A percentile compares a stretch with the other conserved stretches of the same genome.
Conservation (phyloP, 371 early-diverging fungal species). For the Massospora cicadina region DNA sequence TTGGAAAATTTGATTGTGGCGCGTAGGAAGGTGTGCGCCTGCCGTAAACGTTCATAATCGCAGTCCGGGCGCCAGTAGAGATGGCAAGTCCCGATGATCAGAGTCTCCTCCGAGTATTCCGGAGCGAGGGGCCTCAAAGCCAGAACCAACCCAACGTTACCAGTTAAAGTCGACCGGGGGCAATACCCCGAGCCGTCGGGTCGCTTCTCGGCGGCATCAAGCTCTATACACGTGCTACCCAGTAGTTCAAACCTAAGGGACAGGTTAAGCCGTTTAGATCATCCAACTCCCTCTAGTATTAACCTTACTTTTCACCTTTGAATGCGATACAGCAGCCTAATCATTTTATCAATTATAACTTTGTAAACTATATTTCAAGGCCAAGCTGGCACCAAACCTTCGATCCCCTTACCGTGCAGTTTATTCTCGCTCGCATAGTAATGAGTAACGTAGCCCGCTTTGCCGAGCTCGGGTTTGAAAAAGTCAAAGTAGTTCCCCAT, state of each 20-base stretch:
- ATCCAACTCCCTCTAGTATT: neutral
- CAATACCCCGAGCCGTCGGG: neutral
- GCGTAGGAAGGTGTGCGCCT: neutral
- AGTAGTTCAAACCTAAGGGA: neutral
- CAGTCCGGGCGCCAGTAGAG: conserved; percentile 6
- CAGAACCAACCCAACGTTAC: neutral
- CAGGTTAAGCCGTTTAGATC: neutral
- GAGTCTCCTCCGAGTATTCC: neutral
- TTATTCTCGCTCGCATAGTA: neutral
- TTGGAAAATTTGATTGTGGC: neutral
- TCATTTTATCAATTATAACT: neutral
- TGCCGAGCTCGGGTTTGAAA: neutral
- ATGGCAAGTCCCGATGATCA: conserved; percentile 1
- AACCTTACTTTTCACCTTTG: neutral
- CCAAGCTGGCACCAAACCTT: no score
- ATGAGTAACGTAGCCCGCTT: neutral
- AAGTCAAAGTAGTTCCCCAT: neutral
- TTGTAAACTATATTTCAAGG: no score
- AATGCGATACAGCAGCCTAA: conserved; percentile 8
- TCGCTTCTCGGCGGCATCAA: neutral
- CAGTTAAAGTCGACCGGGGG: neutral
- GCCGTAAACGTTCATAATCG: conserved; percentile 4
- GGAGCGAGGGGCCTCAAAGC: neutral
- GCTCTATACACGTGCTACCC: neutral
- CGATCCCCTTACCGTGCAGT: conserved; percentile 7